phyloP scores from a whole-genome alignment of 2,329 filamentous ascomycete genomes.

The Apiospora malaysiana region DNA sequence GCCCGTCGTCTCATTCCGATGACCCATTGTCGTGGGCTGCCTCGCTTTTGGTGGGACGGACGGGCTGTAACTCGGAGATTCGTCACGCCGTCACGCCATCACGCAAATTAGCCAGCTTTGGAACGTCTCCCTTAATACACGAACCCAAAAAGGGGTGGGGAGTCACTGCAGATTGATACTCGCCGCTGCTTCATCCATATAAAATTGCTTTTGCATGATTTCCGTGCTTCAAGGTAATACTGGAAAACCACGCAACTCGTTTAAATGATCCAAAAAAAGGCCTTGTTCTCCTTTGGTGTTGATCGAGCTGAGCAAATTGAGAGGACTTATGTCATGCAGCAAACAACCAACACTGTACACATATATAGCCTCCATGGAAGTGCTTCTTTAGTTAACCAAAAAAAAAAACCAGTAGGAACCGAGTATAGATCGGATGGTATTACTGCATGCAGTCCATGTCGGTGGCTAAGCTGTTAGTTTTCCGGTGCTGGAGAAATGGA shows the following conservation, averaged over 20 bases:
- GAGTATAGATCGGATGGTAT: too few species aligned
- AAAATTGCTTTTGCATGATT: not conserved
- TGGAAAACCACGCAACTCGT: not conserved
- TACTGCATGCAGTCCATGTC: too few species aligned
- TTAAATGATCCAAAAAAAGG: not conserved
- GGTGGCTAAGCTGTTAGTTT: too few species aligned
- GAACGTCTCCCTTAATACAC: not conserved
- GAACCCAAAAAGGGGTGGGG: not conserved
- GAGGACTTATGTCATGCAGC: too few species aligned
- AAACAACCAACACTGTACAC: not conserved
- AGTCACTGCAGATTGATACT: not conserved
- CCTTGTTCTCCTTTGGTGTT: not conserved
- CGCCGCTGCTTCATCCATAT: not conserved
- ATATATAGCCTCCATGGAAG: too few species aligned
- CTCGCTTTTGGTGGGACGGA: constrained; percentile 10
- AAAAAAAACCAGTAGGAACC: too few species aligned
- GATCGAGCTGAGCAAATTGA: not conserved
- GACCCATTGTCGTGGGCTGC: constrained; percentile 9
- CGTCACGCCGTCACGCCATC: constrained; percentile 13
- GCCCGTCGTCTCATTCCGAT: not conserved
- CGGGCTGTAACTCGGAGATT: constrained; percentile 14
- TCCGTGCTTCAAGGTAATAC: not conserved
- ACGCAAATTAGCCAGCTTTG: constrained; percentile 6
- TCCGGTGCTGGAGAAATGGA: too few species aligned
- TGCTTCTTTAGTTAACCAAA: too few species aligned